Base-by-base conservation (phyloP, 2,329 filamentous ascomycete genomes). In the Diplodia mutila region DNA sequence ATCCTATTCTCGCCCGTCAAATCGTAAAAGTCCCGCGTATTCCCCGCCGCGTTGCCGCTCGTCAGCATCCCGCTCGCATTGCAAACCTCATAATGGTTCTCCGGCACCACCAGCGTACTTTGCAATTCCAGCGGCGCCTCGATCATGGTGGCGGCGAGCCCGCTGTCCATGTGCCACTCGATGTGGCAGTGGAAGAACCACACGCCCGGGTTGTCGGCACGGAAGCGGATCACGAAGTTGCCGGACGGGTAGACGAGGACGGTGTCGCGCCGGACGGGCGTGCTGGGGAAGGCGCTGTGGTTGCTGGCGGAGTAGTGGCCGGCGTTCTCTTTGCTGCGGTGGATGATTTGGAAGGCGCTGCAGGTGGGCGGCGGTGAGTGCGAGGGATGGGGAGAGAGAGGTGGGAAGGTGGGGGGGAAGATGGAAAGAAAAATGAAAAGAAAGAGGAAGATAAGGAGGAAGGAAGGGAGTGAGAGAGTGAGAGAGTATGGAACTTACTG, bases 31-130 rank as follows among this genome's bases (percentile, higher is more conserved):
- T 94, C 79, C 0, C 78, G 76, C 0, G 86, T 89, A 73, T 93
- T 93, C 0, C 84, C 92, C 0, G 91, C 92, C 0, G 92, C 92
- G 73, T 95, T 95, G 3, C 92, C 92, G 2, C 74, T 73, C 0
- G 80, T 85, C 0, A 86, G 82, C 0, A 87, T 77, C 6, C 80
- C 79, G 0, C 75, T 81, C 0, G 82, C 85, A 4, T 90, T 71
- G 0, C 78, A 93, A 12, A 79, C 84, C 6, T 85, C 85, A 23
- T 83, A 78, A 71, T 89, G 86, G 68, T 88, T 82, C 39, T 82
- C 74, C 0, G 90, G 90, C 25, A 94, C 84, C 0, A 76, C 85
- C 37, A 90, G 72, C 0, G 77, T 80, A 32, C 76, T 70, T 69
- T 85, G 77, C 0, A 95, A 75, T 21, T 87, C 84, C 2, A 83